Evolutionary conservation across 2,329 filamentous ascomycete species (phyloP), one percentile per base, ranked within the genome.

Genomic region (Xylariales sp.): DNA sequence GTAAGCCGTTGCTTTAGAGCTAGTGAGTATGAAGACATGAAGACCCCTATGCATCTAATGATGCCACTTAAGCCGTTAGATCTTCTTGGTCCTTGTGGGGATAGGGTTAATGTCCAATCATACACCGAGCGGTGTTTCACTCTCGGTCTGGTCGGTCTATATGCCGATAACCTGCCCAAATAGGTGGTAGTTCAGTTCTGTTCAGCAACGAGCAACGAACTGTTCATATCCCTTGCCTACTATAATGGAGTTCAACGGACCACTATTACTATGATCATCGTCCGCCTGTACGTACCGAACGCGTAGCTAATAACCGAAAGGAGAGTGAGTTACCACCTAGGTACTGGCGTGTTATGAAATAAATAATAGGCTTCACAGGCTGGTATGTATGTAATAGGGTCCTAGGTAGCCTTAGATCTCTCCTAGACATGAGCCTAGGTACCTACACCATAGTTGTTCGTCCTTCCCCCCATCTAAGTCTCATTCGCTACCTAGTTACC

Each of bases 91-190:
- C 45, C 46, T 62, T 55, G 58, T 66, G 54, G 59, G 53, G 48
- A 58, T 41, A 45, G 32, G 23, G 3, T 23, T 62, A 43, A 18
- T 53, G 18, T 46, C 56, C 57, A 68, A 68, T 68, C 53, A 49
- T 34, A 45, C 57, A 43, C 39, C 36, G 41, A 48, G 36, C 30
- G 61, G 30, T 48, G 56, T 36, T 41, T 53, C 23, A 34, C 48
- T 36, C 52, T 65, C 53, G 46, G 52, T 65, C 62, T 62, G 34
- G 9, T 57, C 57, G 45, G 46, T 55, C 45, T 52, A 57, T 58
- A 52, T 65, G 53, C 56, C 61, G 62, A 56, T 46, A 34, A 55
- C 50, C n/a, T 55, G 16, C 50, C 64, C 34, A 50, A 30, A 52
- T 14, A 49, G 64, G 50, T 41, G 39, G 9, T 36, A 54, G 36